phyloP scores from a whole-genome alignment of 345 rosid species.

The Populus euphratica region DNA sequence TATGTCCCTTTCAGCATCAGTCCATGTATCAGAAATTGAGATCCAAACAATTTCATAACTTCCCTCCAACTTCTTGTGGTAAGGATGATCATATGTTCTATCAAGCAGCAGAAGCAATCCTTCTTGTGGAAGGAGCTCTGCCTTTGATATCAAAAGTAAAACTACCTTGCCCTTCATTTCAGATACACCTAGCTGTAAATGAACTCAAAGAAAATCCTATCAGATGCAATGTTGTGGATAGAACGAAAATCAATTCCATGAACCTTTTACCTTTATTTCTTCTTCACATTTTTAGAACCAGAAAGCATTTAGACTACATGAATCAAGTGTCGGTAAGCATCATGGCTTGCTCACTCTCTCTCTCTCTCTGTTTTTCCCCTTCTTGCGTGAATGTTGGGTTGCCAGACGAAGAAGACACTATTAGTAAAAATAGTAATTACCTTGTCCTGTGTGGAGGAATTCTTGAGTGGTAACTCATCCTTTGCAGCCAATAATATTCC shows the following conservation, averaged over 20 bases:
- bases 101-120: conserved; percentile 54
- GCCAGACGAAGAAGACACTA: not conserved
- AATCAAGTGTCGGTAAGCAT: not conserved
- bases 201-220: conserved; percentile 10
- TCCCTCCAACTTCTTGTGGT: conserved; percentile 30
- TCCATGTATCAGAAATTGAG: conserved; percentile 50
- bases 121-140: conserved; percentile 50
- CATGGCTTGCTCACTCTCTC: too few species aligned
- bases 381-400: not conserved
- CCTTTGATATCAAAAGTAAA: conserved; percentile 58
- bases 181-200: conserved; percentile 43
- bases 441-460: conserved; percentile 45
- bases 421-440: conserved; percentile 14
- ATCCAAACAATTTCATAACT: conserved; percentile 59
- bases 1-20: conserved; percentile 35
- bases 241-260: not conserved
- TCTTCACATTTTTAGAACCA: not conserved
- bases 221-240: not conserved
- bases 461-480: conserved; percentile 59
- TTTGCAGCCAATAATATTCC: conserved; percentile 43
- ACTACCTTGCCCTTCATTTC: conserved; percentile 59
- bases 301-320: not conserved
- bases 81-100: conserved; percentile 49
- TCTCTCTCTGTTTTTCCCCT: not conserved
- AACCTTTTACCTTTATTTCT: not conserved